Percentiles rank a stretch among this genome's conserved stretches.
These are phyloP conservation scores for Thalassiosira exigua DNA, from an alignment of 352 stramenopile genomes.

Conservation along the genomic window DNA sequence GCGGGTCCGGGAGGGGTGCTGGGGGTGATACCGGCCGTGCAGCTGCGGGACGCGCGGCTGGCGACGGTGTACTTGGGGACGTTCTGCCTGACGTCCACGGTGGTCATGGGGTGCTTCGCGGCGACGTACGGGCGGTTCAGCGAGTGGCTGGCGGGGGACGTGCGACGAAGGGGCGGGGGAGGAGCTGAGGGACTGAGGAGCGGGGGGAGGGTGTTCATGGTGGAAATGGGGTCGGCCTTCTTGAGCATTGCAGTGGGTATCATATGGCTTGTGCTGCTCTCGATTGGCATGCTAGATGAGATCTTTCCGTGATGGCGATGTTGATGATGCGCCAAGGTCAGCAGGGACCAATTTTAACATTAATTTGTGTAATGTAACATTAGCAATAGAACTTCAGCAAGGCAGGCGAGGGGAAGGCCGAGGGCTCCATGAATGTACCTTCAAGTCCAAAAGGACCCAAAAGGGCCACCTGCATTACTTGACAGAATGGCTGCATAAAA, in stretches of 20 bases:
- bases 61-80: slow-evolving; percentile 89
- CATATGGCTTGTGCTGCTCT: slow-evolving; percentile 74
- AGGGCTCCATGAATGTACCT: no score
- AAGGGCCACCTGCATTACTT: no score
- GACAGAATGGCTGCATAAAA: no score
- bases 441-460: no score
- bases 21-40: slow-evolving; percentile 89
- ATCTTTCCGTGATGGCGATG: no score
- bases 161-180: no score
- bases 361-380: no score
- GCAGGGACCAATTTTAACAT: no score
- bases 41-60: slow-evolving; percentile 87
- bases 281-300: slow-evolving; percentile 66
- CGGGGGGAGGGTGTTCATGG: slow-evolving; percentile 55
- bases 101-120: slow-evolving; percentile 91
- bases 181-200: slow-evolving; percentile 25
- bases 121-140: slow-evolving; percentile 82
- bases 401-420: no score
- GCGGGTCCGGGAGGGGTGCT: slow-evolving; percentile 83
- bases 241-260: slow-evolving; percentile 77
- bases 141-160: slow-evolving; percentile 28
- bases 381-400: no score
- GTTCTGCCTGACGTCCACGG: slow-evolving; percentile 89
- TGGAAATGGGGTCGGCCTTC: slow-evolving; percentile 48
- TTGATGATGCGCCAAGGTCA: no score